Conservation (phyloP, 495 filamentous ascomycete species). For the Cairneyella variabilis region DNA sequence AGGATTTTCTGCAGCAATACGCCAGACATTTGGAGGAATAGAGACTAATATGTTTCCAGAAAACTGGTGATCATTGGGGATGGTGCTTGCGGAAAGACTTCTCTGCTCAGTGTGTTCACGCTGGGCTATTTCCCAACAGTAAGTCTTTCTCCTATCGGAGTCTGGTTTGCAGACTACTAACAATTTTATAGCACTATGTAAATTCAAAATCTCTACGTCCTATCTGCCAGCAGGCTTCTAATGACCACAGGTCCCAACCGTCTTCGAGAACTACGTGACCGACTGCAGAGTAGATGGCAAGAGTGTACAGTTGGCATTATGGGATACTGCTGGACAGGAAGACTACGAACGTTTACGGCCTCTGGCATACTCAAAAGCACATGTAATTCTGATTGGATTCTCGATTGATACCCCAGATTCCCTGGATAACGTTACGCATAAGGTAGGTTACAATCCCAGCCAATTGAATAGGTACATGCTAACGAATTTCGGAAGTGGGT, state of each 20-base stretch:
- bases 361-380: slow-evolving; percentile 93
- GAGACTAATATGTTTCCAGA: too few relatives aligned
- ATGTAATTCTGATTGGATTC: slow-evolving; percentile 96
- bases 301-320: slow-evolving; percentile 94
- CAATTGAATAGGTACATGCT: slow-evolving; percentile 11
- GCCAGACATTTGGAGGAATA: too few relatives aligned
- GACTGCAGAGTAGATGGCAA: slow-evolving; percentile 98
- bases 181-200: slow-evolving; percentile 61
- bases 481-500: slow-evolving; percentile 68
- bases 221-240: not conserved
- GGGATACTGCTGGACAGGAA: slow-evolving; percentile 99
- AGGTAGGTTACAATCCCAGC: slow-evolving; percentile 52
- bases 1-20: too few relatives aligned
- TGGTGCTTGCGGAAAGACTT: slow-evolving; percentile 97
- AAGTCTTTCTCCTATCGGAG: slow-evolving; percentile 23
- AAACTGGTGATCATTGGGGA: slow-evolving; percentile 99
- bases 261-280: slow-evolving; percentile 99
- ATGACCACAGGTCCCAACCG: slow-evolving; percentile 75
- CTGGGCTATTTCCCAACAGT: slow-evolving; percentile 98
- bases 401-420: slow-evolving; percentile 94
- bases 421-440: slow-evolving; percentile 96
- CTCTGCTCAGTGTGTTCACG: slow-evolving; percentile 95
- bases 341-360: slow-evolving; percentile 95
- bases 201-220: slow-evolving; percentile 32
- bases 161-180: slow-evolving; percentile 10